phyloP scores from a whole-genome alignment of 2,329 filamentous ascomycete species.

The Paecilomyces fulvus region DNA sequence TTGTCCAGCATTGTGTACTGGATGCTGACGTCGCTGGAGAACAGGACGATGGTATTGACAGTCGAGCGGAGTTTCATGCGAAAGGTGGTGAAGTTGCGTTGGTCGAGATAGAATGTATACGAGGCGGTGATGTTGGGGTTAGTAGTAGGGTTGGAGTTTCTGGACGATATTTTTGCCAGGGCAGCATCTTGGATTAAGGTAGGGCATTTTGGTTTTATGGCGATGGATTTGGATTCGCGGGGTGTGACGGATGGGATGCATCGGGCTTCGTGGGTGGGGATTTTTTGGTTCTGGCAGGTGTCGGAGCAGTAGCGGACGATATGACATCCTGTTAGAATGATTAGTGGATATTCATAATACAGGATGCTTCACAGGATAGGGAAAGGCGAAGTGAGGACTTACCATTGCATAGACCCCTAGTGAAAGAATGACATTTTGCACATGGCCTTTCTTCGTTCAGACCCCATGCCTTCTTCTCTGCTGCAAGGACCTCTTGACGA shows the following conservation, averaged over 20 bases:
- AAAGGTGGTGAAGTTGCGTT: constrained; percentile 24
- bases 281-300: constrained; percentile 13
- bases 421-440: constrained; percentile 12
- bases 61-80: constrained; percentile 21
- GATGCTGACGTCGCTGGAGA: constrained; percentile 19
- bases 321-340: constrained; percentile 15
- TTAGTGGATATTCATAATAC: constrained; percentile 1
- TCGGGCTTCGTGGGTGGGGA: constrained; percentile 8
- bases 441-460: constrained; percentile 16
- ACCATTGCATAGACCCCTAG: constrained; percentile 19
- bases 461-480: constrained; percentile 19
- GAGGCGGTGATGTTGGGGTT: constrained; percentile 14
- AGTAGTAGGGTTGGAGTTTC: constrained; percentile 7
- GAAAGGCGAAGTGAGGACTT: constrained; percentile 4
- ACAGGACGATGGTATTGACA: constrained; percentile 21
- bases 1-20: constrained; percentile 15
- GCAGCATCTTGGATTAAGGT: constrained; percentile 16
- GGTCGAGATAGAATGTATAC: constrained; percentile 22
- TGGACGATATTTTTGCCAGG: constrained; percentile 15
- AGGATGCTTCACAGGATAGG: not conserved
- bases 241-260: constrained; percentile 23
- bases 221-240: constrained; percentile 22
- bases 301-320: constrained; percentile 22
- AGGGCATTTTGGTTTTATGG: constrained; percentile 19
- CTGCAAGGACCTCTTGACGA: constrained; percentile 15